These are phyloP conservation scores for Stagonosporopsis cucurbitacearum DNA, from an alignment of 2,329 filamentous ascomycete species.

Conservation along the genomic window DNA sequence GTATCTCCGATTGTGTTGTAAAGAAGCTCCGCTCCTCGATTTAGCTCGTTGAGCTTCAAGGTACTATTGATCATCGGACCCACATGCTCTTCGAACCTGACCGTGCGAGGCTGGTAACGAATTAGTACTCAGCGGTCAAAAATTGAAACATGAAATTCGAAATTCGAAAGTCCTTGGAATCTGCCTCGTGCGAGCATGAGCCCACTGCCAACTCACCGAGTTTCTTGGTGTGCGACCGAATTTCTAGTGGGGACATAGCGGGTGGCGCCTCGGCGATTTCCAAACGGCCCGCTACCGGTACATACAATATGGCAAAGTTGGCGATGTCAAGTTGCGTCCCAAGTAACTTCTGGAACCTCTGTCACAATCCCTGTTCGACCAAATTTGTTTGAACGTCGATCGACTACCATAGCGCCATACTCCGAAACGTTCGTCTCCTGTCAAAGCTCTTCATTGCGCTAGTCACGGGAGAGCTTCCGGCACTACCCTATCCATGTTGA, in stretches of 20 bases:
- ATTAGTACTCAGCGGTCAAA: too few species aligned
- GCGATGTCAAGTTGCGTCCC: constrained; percentile 4
- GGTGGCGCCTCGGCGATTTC: constrained; percentile 10
- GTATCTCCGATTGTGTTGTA: background rate
- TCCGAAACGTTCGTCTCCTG: constrained; percentile 14
- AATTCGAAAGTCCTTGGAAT: background rate
- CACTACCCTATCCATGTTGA: background rate
- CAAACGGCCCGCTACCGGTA: constrained; percentile 11
- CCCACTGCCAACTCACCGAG: constrained; percentile 1
- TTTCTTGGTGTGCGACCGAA: background rate
- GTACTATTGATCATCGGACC: background rate
- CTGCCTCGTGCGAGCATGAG: background rate
- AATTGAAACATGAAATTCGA: too few species aligned
- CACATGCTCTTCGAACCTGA: background rate
- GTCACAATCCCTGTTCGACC: constrained; percentile 1
- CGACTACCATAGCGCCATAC: constrained; percentile 7
- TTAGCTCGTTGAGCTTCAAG: background rate
- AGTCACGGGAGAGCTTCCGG: constrained; percentile 6
- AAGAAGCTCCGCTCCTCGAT: background rate
- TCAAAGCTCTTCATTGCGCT: constrained; percentile 7
- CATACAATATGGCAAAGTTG: constrained; percentile 2
- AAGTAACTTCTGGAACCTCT: constrained; percentile 2
- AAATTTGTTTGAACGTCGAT: constrained; percentile 10
- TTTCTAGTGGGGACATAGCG: background rate
- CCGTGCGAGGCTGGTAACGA: too few species aligned